Evolutionary conservation across 1,284 basidiomycete genomes (phyloP), one percentile per base, ranked within the genome.

Genomic region (Peniophora sp.): DNA sequence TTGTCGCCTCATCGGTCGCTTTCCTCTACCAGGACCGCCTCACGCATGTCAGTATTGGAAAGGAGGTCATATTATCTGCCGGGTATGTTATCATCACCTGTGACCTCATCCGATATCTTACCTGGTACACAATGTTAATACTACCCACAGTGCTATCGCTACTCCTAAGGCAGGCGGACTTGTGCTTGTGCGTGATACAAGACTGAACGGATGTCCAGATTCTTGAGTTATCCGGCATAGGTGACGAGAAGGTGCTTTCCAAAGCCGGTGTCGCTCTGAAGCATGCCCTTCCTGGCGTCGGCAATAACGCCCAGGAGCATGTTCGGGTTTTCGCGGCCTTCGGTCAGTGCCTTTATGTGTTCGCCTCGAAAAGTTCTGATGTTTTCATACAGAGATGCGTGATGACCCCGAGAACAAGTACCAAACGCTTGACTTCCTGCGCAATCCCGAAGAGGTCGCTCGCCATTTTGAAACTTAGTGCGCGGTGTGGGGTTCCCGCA

Each of bases 231-330:
- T 77, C 74, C 0, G 78, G 77, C 2, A 71, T 80, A 24, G 78
- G 78, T 12, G 62, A 69, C 20, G 59, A 58, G 3, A 59, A 63
- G 9, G 62, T 78, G 5, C 61, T 80, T 3, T 61, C 66, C 35
- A 59, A 55, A 22, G 56, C 74, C 3, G 70, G 70, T 2, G 61
- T 80, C 34, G 56, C 64, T 2, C 56, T 67, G 34, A 65, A 67
- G 50, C 55, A 73, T 48, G 63, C 73, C 24, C 62, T 79, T 6
- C 69, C 73, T 3, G 75, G 75, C 3, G 75, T 79, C 1, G 78
- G 77, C 3, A 65, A 65, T 53, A 79, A 80, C 58, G 61, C 76
- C 5, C 74, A 76, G 47, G 78, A 79, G 50, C 77, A 79, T 52
- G 50, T 62, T 16, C 61, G 60, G 36, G 49, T 58, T n/a, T 57